Evolutionary conservation across 2,329 filamentous ascomycete genomes (phyloP).

Genomic region (Colletotrichum brevisporum): DNA sequence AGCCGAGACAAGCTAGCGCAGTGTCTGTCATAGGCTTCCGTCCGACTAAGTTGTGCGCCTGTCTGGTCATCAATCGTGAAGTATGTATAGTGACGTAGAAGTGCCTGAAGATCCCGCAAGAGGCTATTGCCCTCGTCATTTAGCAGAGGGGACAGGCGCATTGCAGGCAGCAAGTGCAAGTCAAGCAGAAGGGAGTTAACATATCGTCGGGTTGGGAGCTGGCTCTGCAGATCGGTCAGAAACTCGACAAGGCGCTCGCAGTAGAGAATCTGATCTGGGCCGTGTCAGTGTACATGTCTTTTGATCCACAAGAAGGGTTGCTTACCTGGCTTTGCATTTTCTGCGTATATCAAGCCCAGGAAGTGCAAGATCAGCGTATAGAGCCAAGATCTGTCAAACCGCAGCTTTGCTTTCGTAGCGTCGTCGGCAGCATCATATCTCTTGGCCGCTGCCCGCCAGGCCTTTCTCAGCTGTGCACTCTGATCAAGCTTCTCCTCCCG

Average conservation of each 20-base stretch:
- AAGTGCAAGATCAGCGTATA: conserved; percentile 90
- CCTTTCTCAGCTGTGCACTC: conserved; percentile 82
- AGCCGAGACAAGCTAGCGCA: conserved; percentile 82
- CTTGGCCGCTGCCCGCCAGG: conserved; percentile 90
- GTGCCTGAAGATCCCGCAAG: conserved; percentile 82
- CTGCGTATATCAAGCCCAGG: conserved; percentile 77
- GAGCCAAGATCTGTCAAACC: conserved; percentile 95
- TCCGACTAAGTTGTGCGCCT: conserved; percentile 79
- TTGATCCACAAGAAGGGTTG: not conserved
- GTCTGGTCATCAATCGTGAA: conserved; percentile 95
- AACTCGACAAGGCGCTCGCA: conserved; percentile 96
- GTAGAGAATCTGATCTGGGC: conserved; percentile 78
- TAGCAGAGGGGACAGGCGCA: conserved; percentile 84
- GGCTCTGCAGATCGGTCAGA: conserved; percentile 90
- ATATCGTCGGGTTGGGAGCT: conserved; percentile 93
- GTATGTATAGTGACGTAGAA: conserved; percentile 89
- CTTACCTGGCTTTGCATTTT: conserved; percentile 62
- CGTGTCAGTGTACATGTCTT: conserved; percentile 45
- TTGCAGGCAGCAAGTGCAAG: conserved; percentile 83
- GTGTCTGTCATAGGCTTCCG: conserved; percentile 84
- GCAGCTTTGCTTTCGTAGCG: conserved; percentile 80
- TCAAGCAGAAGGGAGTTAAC: conserved; percentile 91
- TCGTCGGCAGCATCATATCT: conserved; percentile 91
- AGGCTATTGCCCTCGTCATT: conserved; percentile 81
- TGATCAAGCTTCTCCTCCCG: conserved; percentile 82